These are phyloP conservation scores for Leccinum solheimii DNA, from an alignment of 1,284 basidiomycete genomes.

Conservation along the genomic window DNA sequence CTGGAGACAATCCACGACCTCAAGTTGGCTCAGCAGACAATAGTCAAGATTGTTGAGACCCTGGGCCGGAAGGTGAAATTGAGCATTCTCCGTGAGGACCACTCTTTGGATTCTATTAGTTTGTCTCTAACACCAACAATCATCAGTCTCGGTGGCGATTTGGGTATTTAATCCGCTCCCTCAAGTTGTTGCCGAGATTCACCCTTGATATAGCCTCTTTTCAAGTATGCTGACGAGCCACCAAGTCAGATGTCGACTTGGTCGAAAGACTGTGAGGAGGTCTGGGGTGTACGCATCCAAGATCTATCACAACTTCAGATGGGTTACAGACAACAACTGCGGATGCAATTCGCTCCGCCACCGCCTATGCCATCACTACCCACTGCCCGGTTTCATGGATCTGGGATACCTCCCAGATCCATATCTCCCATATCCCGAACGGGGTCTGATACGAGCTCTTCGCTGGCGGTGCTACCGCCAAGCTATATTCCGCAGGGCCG, in stretches of 20 bases:
- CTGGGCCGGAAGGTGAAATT: slow-evolving; percentile 65
- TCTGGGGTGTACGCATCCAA: slow-evolving; percentile 58
- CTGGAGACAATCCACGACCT: slow-evolving; percentile 30
- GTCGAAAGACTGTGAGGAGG: slow-evolving; percentile 60
- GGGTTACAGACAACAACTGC: slow-evolving; percentile 15
- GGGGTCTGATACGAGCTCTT: slow-evolving; percentile 22
- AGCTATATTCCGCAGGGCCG: slow-evolving; percentile 20
- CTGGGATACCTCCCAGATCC: slow-evolving; percentile 17
- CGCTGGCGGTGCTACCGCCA: slow-evolving; percentile 13
- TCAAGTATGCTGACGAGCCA: slow-evolving; percentile 62
- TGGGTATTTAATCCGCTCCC: slow-evolving; percentile 48
- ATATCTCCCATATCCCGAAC: slow-evolving; percentile 25
- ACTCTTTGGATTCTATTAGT: neutral
- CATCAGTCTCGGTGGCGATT: slow-evolving; percentile 59
- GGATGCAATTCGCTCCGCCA: slow-evolving; percentile 18
- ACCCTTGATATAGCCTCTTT: slow-evolving; percentile 49
- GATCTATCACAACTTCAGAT: slow-evolving; percentile 34
- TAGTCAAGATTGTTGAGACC: slow-evolving; percentile 59
- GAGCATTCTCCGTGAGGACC: slow-evolving; percentile 63
- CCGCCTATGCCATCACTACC: slow-evolving; percentile 4
- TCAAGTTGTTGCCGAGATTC: slow-evolving; percentile 6
- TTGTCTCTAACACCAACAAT: slow-evolving; percentile 5
- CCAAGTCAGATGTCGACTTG: slow-evolving; percentile 51
- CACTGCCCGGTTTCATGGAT: slow-evolving; percentile 14
- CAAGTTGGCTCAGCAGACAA: slow-evolving; percentile 54